Evolutionary conservation across 1,139 yeast species (phyloP), one percentile per base, ranked within the genome.

Genomic region (Torulaspora globosa): DNA sequence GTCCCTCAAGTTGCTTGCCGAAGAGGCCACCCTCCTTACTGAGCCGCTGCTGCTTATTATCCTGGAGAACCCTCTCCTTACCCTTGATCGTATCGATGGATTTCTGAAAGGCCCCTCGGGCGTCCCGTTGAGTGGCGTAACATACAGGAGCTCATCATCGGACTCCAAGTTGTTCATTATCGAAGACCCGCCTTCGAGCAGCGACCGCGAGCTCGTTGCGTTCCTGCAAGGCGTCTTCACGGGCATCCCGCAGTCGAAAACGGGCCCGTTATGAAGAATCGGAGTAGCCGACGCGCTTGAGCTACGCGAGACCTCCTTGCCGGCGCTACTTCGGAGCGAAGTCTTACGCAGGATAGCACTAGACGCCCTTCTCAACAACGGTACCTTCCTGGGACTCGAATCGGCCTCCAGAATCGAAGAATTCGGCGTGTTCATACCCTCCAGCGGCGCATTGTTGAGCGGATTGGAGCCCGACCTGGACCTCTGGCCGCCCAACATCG

Each of bases 341-440:
- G 58, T 50, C 41, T 59, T 62, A 33, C 65, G 50, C 23, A 62
- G 40, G 12, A 63, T 47, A 4, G 62, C 59, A 42, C 62, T 61
- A 1, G 68, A 63, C 0, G 67, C 67, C 36, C 66, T 57, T 41
- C 59, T 56, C 16, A 63, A 45, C 24, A 63, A 46, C 9, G 65
- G 65, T 5, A 53, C 39, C 41, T 54, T 56, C 43, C 55, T 58
- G 15, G 49, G 19, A 37, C 42, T 31, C 11, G 41, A 7, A 16
- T 46, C 51, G 12, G 43, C 36, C 21, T 38, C 31, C 32, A 39
- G 32, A 14, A 42, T 39, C 14, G 47, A 37, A 2, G 44, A 30
- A 19, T 35, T 41, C 9, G 50, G 43, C 5, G 45, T 42, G 23
- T 44, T 46, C 36, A 37, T 21, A 5, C 38, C 47, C 11, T 46